Percentiles rank a stretch among this genome's conserved stretches.
Evolutionary conservation across 164 flowering plant species (phyloP).

Genomic region (Vitis cinerea): DNA sequence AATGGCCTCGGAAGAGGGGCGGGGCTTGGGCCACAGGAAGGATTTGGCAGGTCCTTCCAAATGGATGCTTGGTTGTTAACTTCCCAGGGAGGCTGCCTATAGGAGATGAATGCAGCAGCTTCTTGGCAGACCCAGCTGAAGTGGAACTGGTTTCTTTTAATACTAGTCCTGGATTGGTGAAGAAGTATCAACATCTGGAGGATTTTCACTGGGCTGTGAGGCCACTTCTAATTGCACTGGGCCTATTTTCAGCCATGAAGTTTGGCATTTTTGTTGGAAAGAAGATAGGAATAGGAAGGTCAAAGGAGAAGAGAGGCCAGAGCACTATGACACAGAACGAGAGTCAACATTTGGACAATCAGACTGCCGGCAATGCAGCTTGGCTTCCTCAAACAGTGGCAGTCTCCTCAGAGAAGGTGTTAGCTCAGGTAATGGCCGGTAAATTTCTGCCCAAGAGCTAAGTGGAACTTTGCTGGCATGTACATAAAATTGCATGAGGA

Average conservation of each 20-base stretch:
- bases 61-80: slow-evolving; percentile 66
- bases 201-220: slow-evolving; percentile 95
- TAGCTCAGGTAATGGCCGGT: slow-evolving; percentile 17
- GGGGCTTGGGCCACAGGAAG: slow-evolving; percentile 78
- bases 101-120: slow-evolving; percentile 30
- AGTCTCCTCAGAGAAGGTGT: slow-evolving; percentile 48
- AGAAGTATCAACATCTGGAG: slow-evolving; percentile 89
- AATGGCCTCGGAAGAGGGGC: slow-evolving; percentile 72
- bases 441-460: slow-evolving; percentile 2
- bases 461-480: background rate
- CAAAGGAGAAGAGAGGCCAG: slow-evolving; percentile 38
- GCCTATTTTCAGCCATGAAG: slow-evolving; percentile 77
- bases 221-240: slow-evolving; percentile 71
- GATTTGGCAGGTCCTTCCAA: slow-evolving; percentile 50
- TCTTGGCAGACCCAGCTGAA: slow-evolving; percentile 89
- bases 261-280: slow-evolving; percentile 59
- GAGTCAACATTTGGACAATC: slow-evolving; percentile 35
- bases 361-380: slow-evolving; percentile 37
- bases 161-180: slow-evolving; percentile 51
- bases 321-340: slow-evolving; percentile 22
- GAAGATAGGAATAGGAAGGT: slow-evolving; percentile 45
- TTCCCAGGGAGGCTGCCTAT: slow-evolving; percentile 70
- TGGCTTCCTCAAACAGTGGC: slow-evolving; percentile 71
- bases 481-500: no score
- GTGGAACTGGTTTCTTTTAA: slow-evolving; percentile 71